Base-by-base conservation (phyloP, 2,329 filamentous ascomycete species). In the Ascocoryne sarcoides region DNA sequence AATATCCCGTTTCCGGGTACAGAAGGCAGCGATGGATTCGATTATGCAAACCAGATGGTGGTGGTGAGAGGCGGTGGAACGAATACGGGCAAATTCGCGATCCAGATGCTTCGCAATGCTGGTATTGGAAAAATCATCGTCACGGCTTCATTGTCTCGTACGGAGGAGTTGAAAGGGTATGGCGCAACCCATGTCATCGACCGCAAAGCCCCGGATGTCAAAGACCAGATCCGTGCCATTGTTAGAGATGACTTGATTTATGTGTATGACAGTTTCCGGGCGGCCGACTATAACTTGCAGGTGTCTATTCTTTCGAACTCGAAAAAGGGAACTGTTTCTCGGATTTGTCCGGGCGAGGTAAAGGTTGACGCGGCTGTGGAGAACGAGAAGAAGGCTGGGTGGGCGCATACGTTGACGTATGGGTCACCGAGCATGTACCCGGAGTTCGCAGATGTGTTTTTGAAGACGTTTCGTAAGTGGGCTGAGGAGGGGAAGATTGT, bases 161-260 rank as follows among this genome's bases (percentile, higher is more conserved):
- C 59, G 23, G 43, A 45, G 4, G 56, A 61, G 37, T 44, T 67
- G 10, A 56, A 51, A 31, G 44, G 36, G 4, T 56, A 53, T 30
- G 65, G 65, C 1, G 65, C 65, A 0, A 67, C 64, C 1, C 57
- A 66, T 46, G 53, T 67, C 4, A 43, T 66, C 8, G 60, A 65
- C 40, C 62, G 65, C 3, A 57, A 65, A 37, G 57, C 50, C 9
- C 48, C 5, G 21, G 54, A 56, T 3, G 50, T 66, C 2, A 45
- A 54, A 0, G 43, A 41, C 0, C 51, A 57, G 12, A 59, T 67
- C 39, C 55, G 57, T 1, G 53, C 45, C 1, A 47, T 65, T 5
- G 62, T 64, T 1, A 61, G 61, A 4, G 64, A 66, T 43, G 62
- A 65, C 4, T 47, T 67, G 4, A 10, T 62, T 4, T 62, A 56